Base-by-base conservation (phyloP, 1,284 basidiomycete genomes). In the Pseudozyma pruni region DNA sequence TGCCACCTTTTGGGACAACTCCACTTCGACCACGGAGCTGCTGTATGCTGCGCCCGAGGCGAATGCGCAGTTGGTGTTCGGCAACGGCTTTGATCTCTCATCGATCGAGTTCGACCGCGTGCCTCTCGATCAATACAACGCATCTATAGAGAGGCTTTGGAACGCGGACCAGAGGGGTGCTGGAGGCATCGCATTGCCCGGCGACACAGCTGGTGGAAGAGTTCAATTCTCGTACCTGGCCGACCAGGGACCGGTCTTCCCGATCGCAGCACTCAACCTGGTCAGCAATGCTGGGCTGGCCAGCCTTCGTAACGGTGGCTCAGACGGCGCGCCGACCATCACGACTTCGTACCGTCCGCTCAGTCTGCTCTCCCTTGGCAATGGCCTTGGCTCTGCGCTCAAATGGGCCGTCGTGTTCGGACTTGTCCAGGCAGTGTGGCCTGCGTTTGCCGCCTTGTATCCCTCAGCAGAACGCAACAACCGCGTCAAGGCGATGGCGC, bases 381-480 rank as follows among this genome's bases (percentile, higher is more conserved):
- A 37, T 37, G 67, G 67, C 17, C 52, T 70, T 8, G 67, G 67
- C 25, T 45, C 32, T 3, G 32, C 56, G 1, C 56, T 70, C 32
- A 70, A 70, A 23, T 70, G 67, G 67, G 56, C 67, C 0, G 52
- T 59, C 3, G 57, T 71, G 6, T 52, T 71, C 22, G 68, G 68
- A 1, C 38, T 71, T n/a, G 68, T 55, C 0, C 71, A 90, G 87
- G 86, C 88, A 16, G 88, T 90, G 0, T 92, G 87, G 80, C 90
- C 91, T 2, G 90, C 91, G 0, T 92, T 92, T 81, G 91, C 89
- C 63, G 86, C 89, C 9, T 80, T 92, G 13, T 92, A 92, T 79
- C 89, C 91, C 7, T 87, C 87, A 16, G 87, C 85, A 67, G 90
- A 90, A 78, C 87, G 87, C 25, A 85, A 86, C 39, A 89, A 88